Conservation (phyloP, 106 monocot species). For the Allium sativum region DNA sequence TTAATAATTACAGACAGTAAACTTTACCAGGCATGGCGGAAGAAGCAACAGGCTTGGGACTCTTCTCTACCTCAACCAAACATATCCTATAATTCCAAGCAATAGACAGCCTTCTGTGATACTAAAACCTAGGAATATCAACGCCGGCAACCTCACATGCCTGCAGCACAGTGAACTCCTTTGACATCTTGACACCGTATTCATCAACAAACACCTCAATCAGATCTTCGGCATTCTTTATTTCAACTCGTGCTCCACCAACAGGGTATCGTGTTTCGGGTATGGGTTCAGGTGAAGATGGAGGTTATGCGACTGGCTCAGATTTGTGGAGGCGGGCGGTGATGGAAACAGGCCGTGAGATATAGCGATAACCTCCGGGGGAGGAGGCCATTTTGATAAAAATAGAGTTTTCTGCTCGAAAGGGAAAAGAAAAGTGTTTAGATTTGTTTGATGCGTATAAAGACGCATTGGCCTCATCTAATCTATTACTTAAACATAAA, state of each 20-base stretch:
- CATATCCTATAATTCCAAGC: slow-evolving; percentile 98
- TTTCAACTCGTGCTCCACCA: slow-evolving; percentile 54
- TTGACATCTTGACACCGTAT: slow-evolving; percentile 82
- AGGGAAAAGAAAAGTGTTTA: too few relatives aligned
- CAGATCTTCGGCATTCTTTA: slow-evolving; percentile 64
- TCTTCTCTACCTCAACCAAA: slow-evolving; percentile 98
- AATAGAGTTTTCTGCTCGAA: too few relatives aligned
- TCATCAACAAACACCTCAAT: slow-evolving; percentile 96
- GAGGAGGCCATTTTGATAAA: slow-evolving; percentile 44
- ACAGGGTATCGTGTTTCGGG: slow-evolving; percentile 40
- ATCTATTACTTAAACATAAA: too few relatives aligned
- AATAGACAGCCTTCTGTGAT: slow-evolving; percentile 79
- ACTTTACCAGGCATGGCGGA: slow-evolving; percentile 99
- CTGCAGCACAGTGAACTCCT: slow-evolving; percentile 87
- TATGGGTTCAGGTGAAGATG: slow-evolving; percentile 28
- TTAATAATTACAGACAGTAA: too few relatives aligned
- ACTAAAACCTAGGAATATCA: slow-evolving; percentile 90
- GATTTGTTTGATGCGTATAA: too few relatives aligned
- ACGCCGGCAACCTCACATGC: slow-evolving; percentile 91
- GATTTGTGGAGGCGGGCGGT: slow-evolving; percentile 47
- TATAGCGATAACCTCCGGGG: slow-evolving; percentile 17
- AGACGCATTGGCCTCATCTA: too few relatives aligned
- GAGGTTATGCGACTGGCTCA: slow-evolving; percentile 30
- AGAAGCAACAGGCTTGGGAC: slow-evolving; percentile 96
- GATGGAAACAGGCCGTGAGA: slow-evolving; percentile 58